These are phyloP conservation scores for Centrapalus pauciflorus DNA, from an alignment of 129 eudicot species.

Conservation along the genomic window DNA sequence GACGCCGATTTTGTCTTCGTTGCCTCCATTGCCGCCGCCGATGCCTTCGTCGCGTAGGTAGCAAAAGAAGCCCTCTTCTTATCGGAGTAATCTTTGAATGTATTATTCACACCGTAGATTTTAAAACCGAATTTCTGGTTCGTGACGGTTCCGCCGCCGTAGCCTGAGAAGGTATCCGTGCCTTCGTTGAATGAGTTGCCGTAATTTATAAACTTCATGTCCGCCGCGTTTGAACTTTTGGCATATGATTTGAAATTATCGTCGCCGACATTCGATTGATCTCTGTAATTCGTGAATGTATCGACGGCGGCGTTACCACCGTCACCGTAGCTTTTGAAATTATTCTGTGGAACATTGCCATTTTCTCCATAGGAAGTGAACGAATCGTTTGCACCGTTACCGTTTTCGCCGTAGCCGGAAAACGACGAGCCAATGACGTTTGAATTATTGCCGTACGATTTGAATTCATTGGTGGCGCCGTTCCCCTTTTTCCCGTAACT, in stretches of 20 bases:
- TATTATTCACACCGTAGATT: constrained; percentile 59
- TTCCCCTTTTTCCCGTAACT: constrained; percentile 78
- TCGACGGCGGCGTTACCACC: constrained; percentile 63
- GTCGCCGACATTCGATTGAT: constrained; percentile 77
- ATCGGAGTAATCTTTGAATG: constrained; percentile 75
- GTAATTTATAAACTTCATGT: constrained; percentile 47
- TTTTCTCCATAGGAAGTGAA: constrained; percentile 58
- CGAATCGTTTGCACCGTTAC: constrained; percentile 48
- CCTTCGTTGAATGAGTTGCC: constrained; percentile 78
- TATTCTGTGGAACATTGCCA: constrained; percentile 61
- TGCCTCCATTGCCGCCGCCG: constrained; percentile 12
- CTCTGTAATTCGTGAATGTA: constrained; percentile 58
- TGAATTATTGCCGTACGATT: constrained; percentile 51
- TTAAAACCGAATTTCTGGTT: constrained; percentile 53
- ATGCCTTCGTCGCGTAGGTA: constrained; percentile 25
- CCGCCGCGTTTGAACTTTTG: constrained; percentile 52
- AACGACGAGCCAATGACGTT: constrained; percentile 72
- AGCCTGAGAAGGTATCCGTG: constrained; percentile 66
- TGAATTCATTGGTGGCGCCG: constrained; percentile 48
- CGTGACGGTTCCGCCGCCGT: constrained; percentile 49
- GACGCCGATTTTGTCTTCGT: background rate
- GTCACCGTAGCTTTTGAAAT: constrained; percentile 57
- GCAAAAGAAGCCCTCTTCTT: constrained; percentile 48
- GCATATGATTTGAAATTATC: constrained; percentile 63
- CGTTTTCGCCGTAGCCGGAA: constrained; percentile 53